phyloP scores from a whole-genome alignment of 306 rosid genomes.

The Inga leiocalycina region DNA sequence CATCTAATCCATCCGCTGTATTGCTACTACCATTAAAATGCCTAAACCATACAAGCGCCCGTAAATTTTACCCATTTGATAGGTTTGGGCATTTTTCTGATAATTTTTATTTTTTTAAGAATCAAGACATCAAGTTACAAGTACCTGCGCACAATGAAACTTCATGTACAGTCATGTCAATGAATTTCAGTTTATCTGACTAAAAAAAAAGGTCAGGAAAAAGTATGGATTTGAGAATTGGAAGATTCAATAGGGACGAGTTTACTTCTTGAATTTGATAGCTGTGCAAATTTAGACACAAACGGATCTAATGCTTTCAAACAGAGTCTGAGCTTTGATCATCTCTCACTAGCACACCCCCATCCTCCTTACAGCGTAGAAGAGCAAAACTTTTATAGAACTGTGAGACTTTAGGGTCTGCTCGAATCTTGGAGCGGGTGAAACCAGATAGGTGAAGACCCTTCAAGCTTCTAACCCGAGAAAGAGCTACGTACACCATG shows the following conservation, averaged over 20 bases:
- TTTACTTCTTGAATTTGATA: background rate
- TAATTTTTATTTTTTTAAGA: background rate
- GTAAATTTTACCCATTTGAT: background rate
- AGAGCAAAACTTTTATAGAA: conserved; percentile 39
- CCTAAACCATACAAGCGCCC: background rate
- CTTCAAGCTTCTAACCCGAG: conserved; percentile 52
- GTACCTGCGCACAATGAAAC: background rate
- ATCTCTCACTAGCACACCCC: background rate
- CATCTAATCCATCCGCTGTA: background rate
- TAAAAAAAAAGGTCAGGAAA: background rate
- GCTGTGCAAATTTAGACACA: background rate
- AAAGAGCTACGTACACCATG: conserved; percentile 60
- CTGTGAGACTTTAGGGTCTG: conserved; percentile 45
- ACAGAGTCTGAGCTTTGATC: background rate
- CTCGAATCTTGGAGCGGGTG: conserved; percentile 37
- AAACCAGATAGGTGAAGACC: conserved; percentile 57
- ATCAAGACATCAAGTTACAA: background rate
- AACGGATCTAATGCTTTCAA: background rate
- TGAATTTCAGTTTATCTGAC: background rate
- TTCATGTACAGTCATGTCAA: background rate
- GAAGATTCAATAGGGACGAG: background rate
- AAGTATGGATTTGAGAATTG: background rate
- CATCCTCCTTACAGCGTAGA: conserved; percentile 14
- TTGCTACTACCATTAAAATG: background rate
- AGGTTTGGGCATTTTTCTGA: background rate